Base-by-base conservation (phyloP, 768 basidiomycete genomes). In the Boletus tomentosulus region DNA sequence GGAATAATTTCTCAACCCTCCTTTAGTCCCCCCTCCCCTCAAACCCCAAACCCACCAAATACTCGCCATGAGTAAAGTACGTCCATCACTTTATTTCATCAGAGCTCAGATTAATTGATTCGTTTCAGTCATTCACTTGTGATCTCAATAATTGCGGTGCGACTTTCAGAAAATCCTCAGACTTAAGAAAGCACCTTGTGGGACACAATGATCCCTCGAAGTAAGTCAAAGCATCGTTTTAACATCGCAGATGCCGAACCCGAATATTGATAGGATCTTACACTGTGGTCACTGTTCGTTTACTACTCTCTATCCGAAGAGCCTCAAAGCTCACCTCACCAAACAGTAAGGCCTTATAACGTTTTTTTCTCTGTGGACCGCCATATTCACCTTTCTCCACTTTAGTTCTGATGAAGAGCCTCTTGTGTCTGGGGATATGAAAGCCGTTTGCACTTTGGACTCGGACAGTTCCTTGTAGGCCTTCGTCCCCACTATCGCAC, bases 61-160 rank as follows among this genome's bases (percentile, higher is more conserved):
- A 24, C 31, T 2, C 6, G 9, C 35, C 16, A 61, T 55, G 58
- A 4, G 31, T 1, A 58, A 57, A 16, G 61, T 54, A 39, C 3
- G 54, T 13, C 22, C 15, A 19, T 37, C 33, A 19, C 13, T 13
- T 19, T 37, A 19, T 38, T 24, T 37, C 7, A 31, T 48, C 4
- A 30, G 5, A 19, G 33, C 41, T 16, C 9, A 16, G 10, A 35
- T 31, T 28, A 12, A 49, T 19, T 30, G 4, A 27, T 30, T 43
- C 19, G 30, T 46, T 7, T 15, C 25, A 43, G 51, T 41, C 13
- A 1, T 43, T 48, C 7, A 8, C 42, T 27, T 48, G 45, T 7
- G 2, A 13, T 27, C 6, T 44, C 2, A 6, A 13, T 27, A 4
- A 11, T 16, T 56, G 55, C 12, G 10, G 24, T 5, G 0, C 10